Base-by-base conservation (phyloP, 345 rosid genomes). In the Populus alba region DNA sequence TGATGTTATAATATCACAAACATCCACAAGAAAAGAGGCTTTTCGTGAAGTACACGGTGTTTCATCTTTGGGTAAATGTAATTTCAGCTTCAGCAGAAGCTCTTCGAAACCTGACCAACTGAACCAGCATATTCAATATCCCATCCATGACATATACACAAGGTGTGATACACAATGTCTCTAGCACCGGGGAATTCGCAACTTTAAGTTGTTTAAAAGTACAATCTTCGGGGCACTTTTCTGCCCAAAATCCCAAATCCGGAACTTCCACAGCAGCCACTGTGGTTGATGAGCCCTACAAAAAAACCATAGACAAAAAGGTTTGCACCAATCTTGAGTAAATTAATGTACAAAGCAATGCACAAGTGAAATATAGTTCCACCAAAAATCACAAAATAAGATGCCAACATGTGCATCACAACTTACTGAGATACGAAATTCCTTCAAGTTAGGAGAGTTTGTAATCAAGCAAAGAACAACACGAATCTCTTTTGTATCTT, bases 401-500 rank as follows among this genome's bases (percentile, higher is more conserved):
- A 67, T 22, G 41, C 22, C 65, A 83, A 63, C 7, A 78, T 27
- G 4, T 67, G 20, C 66, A 51, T 10, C 23, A 72, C 9, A 63
- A 86, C 95, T 86, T 83, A 96, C 97, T 57, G 99, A 94, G 67
- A 94, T 88, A 68, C 77, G 85, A 74, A 96, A 91, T 80, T 92
- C 94, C 76, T 76, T 88, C 74, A 96, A 85, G 82, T 90, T 91
- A 55, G 99, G 99, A 68, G 95, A 88, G 86, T 90, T 89, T 5
- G 89, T 84, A 81, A 96, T 87, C 93, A 96, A 80, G 73, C 88
- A 92, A 81, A 96, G 93, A 85, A 94, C 90, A 62, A 92, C 91
- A 4, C 86, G 87, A 73, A 96, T 90, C 87, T 94, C 97, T 55
- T 86, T 89, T 72, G 81, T 84, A 86, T 96, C 99, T 84, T 96